Evolutionary conservation across 345 rosid genomes (phyloP), one percentile per base, ranked within the genome.

Genomic region (Salix exigua): DNA sequence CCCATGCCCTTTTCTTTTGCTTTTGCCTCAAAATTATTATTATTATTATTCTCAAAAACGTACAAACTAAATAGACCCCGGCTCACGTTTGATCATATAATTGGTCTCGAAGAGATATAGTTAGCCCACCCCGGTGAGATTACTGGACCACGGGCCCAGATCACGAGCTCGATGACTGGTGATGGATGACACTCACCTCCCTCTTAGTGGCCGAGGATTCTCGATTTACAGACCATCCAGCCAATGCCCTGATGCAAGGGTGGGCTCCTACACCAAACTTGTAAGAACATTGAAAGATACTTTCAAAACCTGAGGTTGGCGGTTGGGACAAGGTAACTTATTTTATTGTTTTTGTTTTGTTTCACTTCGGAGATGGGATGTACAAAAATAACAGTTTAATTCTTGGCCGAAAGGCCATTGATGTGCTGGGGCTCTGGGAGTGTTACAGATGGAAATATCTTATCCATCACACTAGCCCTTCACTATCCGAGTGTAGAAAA

Each of bases 91-190:
- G 62, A 19, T 30, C 10, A 25, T 5, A n/a, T 60, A 68, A 46
- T 46, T 73, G 66, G 75, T 65, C 66, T 74, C 63, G 51, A 50
- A 37, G 78, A 74, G 70, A 31, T 25, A n/a, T 1, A 37, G 30
- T 14, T 13, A 74, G 82, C 61, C 75, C 31, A 61, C 78, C 71
- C 74, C 17, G 2, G 23, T 35, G 9, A 23, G 25, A 18, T 46
- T 19, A 79, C 38, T 74, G 82, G 82, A n/a, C 82, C 82, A 79
- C 73, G 5, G 26, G 38, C 60, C 46, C 73, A 72, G 73, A 19
- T 66, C 7, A 12, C 7, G 33, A 38, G 21, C 23, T 33, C 37
- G 9, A 35, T 28, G 14, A 40, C 11, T 37, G 10, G 10, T 38
- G 33, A 14, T 17, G 0, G 21, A 31, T 33, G 21, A 5, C 11